Percentiles rank a stretch among this genome's conserved stretches.
phyloP scores from a whole-genome alignment of 2,329 filamentous ascomycete genomes.

The Trichoderma semiorbis region DNA sequence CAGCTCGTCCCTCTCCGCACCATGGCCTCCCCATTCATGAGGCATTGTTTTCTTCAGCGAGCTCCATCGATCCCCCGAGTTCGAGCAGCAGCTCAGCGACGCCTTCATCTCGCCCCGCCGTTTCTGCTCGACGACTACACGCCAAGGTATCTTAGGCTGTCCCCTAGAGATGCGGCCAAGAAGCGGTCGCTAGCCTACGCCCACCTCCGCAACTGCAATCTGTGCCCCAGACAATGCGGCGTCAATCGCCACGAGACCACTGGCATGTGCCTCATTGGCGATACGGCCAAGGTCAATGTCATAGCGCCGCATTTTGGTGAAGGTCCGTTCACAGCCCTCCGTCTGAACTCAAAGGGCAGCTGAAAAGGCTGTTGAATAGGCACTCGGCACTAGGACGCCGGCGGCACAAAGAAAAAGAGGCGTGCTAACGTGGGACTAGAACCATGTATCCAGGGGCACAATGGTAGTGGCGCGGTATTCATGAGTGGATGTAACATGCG shows the following conservation, averaged over 20 bases:
- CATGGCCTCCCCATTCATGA: conserved; percentile 13
- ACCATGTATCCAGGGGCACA: conserved; percentile 77
- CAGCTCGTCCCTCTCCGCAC: not conserved
- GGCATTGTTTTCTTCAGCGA: conserved; percentile 14
- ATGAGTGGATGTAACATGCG: conserved; percentile 72
- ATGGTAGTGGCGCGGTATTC: conserved; percentile 77
- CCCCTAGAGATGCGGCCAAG: conserved; percentile 63
- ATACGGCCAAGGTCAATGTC: conserved; percentile 74
- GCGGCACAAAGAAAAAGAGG: not conserved
- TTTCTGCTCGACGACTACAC: conserved; percentile 74
- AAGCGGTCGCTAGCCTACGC: conserved; percentile 72
- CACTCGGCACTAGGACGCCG: not conserved
- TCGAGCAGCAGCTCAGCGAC: conserved; percentile 13
- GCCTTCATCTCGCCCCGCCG: conserved; percentile 54
- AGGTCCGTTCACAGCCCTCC: conserved; percentile 40
- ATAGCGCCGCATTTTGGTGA: conserved; percentile 85
- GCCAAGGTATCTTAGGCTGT: conserved; percentile 67
- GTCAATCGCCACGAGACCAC: conserved; percentile 79
- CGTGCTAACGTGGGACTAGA: conserved; percentile 42
- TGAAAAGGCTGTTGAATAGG: not conserved
- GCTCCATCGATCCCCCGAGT: not conserved
- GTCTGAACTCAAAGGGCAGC: not conserved
- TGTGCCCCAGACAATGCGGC: conserved; percentile 73
- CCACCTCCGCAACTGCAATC: conserved; percentile 74
- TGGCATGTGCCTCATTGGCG: conserved; percentile 73